Percentiles rank a stretch among this genome's conserved stretches.
Conservation (phyloP, 2,329 filamentous ascomycete species). For the Graphilbum ipis-grandicollis region DNA sequence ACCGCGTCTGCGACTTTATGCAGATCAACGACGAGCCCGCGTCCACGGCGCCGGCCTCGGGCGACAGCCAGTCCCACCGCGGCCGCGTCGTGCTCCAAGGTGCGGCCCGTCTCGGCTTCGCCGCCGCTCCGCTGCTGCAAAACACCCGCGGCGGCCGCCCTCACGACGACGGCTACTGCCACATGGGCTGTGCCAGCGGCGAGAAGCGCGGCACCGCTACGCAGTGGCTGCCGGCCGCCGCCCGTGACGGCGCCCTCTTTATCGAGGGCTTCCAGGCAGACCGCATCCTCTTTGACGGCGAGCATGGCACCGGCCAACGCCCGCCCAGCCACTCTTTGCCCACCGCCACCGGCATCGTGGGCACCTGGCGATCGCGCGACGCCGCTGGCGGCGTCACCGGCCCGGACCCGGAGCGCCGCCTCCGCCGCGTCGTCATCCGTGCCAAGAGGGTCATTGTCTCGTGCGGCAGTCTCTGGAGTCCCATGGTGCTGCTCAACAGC, state of each 20-base stretch:
- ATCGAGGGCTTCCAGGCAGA: constrained; percentile 67
- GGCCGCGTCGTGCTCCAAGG: constrained; percentile 63
- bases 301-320: constrained; percentile 12
- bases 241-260: constrained; percentile 59
- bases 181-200: constrained; percentile 42
- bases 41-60: neutral
- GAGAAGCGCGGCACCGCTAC: constrained; percentile 67
- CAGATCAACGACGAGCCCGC: constrained; percentile 53
- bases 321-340: constrained; percentile 13
- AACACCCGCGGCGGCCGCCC: constrained; percentile 52
- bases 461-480: constrained; percentile 59
- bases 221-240: constrained; percentile 65
- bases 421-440: constrained; percentile 49
- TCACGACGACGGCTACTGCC: constrained; percentile 57
- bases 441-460: constrained; percentile 72
- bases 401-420: constrained; percentile 23
- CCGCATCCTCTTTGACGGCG: constrained; percentile 48
- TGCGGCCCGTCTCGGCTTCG: constrained; percentile 54
- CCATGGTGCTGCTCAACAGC: constrained; percentile 59
- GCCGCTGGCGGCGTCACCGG: constrained; percentile 38
- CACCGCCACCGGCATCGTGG: constrained; percentile 53
- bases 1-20: constrained; percentile 64
- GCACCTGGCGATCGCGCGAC: constrained; percentile 60
- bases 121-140: constrained; percentile 52
- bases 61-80: constrained; percentile 46